A percentile compares a stretch with the other conserved stretches of the same genome.
Conservation (phyloP, 2,329 filamentous ascomycete species). For the Cephalotrichum gorgonifer region DNA sequence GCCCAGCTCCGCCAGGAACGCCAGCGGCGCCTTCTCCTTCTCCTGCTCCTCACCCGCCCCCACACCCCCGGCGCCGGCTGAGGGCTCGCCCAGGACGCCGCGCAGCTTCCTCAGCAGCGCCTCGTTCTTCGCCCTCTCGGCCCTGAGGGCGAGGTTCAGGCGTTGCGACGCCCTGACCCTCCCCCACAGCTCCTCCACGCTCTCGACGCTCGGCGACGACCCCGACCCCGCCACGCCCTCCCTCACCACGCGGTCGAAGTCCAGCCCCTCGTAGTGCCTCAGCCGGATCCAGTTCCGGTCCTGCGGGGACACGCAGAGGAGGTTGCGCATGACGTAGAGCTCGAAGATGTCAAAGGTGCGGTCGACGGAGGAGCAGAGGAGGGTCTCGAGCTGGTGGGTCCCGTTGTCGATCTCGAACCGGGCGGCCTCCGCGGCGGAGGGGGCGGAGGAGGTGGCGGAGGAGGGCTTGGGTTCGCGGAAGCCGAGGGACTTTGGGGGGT, state of each 20-base stretch:
- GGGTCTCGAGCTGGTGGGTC: conserved; percentile 72
- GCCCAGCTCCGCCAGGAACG: conserved; percentile 46
- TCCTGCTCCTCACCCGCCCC: conserved; percentile 15
- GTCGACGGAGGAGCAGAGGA: conserved; percentile 72
- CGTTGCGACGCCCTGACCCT: conserved; percentile 71
- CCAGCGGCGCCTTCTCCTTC: conserved; percentile 27
- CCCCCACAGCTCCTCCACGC: conserved; percentile 60
- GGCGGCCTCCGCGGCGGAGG: conserved; percentile 26
- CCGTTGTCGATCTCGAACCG: conserved; percentile 75
- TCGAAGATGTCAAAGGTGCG: conserved; percentile 80
- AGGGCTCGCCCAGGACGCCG: background rate
- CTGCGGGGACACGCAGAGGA: conserved; percentile 56
- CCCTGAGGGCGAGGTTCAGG: conserved; percentile 57
- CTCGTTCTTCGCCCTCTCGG: conserved; percentile 63
- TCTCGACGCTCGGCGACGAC: conserved; percentile 47
- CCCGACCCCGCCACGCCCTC: conserved; percentile 15
- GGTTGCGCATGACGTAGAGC: conserved; percentile 83
- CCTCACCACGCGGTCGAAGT: conserved; percentile 23
- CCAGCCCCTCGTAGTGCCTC: conserved; percentile 69
- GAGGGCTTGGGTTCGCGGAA: conserved; percentile 48
- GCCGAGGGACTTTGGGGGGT: conserved; percentile 68
- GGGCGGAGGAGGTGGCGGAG: conserved; percentile 10
- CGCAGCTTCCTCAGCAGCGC: conserved; percentile 57
- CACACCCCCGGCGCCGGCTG: too few relatives aligned
- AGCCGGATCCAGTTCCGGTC: conserved; percentile 73